Base-by-base conservation (phyloP, 1,139 yeast species). In the Yamadazyma siamensis region DNA sequence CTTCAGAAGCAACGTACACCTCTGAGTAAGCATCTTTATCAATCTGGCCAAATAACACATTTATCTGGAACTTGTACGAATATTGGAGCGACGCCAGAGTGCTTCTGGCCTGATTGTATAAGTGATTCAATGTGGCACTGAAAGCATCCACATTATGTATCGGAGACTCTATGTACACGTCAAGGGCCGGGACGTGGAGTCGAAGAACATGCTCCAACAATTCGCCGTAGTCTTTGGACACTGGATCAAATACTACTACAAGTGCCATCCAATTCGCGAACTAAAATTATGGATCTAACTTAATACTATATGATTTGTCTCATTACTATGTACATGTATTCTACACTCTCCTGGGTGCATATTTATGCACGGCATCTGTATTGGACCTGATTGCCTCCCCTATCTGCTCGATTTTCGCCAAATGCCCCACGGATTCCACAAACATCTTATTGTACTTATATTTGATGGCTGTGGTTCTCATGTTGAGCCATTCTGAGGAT, bases 31-130 rank as follows among this genome's bases (percentile, higher is more conserved):
- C n/a, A n/a, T n/a, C n/a, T n/a, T n/a, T n/a, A n/a, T n/a, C n/a
- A n/a, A n/a, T 25, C 7, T 15, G 21, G 31, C 62, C 57, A 44
- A 61, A 61, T 15, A 60, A 38, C 0, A 66, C 50, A 34, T 61
- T 55, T 25, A 64, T 59, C n/a, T 47, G 50, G 32, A 65, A 58
- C 2, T 39, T 42, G 39, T 56, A 52, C 31, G 49, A 54, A 33
- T 47, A 47, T 3, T 60, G 61, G 6, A 34, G 32, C 3, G 31
- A 26, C 3, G 43, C 32, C 13, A 58, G 51, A 3, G 44, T 19
- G 3, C 40, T 27, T 35, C 74, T 44, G 5, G 53, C 34, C 11
- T 39, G 34, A 9, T 49, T 42, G 35, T 65, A 68, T 12, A 60
- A 40, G 5, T 40, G 33, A 33, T 54, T 52, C 30, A 67, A 50